Conservation (phyloP, 1,139 yeast genomes). For the Nakaseomyces uthaithaninus region DNA sequence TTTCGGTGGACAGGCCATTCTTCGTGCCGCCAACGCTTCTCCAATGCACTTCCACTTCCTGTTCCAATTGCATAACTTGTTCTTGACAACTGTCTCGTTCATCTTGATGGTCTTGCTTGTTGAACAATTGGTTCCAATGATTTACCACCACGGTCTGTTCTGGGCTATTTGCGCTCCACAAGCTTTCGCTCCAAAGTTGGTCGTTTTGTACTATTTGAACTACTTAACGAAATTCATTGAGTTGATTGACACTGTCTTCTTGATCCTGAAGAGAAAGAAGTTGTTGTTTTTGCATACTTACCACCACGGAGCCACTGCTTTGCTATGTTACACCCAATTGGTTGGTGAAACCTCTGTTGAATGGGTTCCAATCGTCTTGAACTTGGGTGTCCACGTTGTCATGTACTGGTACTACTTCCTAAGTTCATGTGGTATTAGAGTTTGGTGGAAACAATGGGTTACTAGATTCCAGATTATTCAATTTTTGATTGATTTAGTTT, state of each 20-base stretch:
- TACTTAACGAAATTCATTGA: conserved; percentile 74
- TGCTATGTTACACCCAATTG: conserved; percentile 88
- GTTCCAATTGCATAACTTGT: conserved; percentile 74
- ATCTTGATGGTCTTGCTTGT: conserved; percentile 56
- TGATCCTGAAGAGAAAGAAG: conserved; percentile 87
- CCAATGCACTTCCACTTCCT: conserved; percentile 67
- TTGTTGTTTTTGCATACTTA: conserved; percentile 86
- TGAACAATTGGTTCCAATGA: conserved; percentile 83
- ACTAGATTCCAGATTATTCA: conserved; percentile 94
- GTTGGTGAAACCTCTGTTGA: conserved; percentile 85
- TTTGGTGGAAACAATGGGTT: conserved; percentile 99
- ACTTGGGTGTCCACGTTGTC: conserved; percentile 87
- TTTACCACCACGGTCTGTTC: conserved; percentile 67
- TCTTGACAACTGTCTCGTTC: conserved; percentile 64
- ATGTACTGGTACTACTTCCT: conserved; percentile 98
- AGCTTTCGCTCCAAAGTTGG: conserved; percentile 82
- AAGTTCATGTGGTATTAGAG: conserved; percentile 87
- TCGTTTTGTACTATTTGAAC: conserved; percentile 72
- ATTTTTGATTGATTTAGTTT: conserved; percentile 79
- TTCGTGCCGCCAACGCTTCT: conserved; percentile 44
- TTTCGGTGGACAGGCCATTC: conserved; percentile 68
- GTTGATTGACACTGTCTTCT: conserved; percentile 83
- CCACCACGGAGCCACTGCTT: conserved; percentile 98
- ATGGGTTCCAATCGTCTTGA: conserved; percentile 89
- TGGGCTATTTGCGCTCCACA: conserved; percentile 74